A percentile compares a stretch with the other conserved stretches of the same genome.
These are phyloP conservation scores for Meira miltonrushii DNA, from an alignment of 1,284 basidiomycete genomes.

Conservation along the genomic window DNA sequence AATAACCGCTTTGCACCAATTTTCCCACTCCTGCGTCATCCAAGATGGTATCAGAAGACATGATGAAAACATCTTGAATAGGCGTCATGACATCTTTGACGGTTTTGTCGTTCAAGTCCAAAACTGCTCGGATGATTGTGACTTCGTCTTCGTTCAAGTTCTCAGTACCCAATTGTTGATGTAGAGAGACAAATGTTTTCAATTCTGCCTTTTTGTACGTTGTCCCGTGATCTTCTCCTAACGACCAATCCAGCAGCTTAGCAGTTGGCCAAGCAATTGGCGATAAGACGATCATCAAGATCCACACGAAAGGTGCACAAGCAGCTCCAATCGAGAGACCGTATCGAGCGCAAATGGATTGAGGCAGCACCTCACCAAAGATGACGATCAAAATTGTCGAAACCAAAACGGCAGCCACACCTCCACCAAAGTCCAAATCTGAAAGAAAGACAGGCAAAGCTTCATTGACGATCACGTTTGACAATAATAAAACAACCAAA, in stretches of 20 bases:
- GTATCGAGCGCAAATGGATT: conserved; percentile 73
- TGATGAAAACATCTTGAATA: conserved; percentile 68
- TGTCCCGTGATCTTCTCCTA: conserved; percentile 56
- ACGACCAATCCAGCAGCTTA: conserved; percentile 53
- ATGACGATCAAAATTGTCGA: conserved; percentile 55
- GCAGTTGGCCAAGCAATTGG: conserved; percentile 55
- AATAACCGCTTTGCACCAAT: conserved; percentile 66
- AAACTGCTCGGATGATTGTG: conserved; percentile 59
- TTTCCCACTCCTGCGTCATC: conserved; percentile 71
- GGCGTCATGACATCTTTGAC: conserved; percentile 64
- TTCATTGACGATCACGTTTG: conserved; percentile 70
- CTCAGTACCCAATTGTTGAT: conserved; percentile 76
- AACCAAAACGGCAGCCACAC: conserved; percentile 43
- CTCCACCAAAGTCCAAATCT: conserved; percentile 31
- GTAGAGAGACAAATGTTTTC: conserved; percentile 73
- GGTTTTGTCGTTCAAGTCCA: conserved; percentile 58
- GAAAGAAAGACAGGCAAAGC: conserved; percentile 54
- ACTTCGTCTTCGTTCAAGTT: conserved; percentile 74
- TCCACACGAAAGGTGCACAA: conserved; percentile 66
- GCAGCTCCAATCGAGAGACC: conserved; percentile 86
- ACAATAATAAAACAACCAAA: conserved; percentile 71
- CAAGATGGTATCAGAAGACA: conserved; percentile 71
- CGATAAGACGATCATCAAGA: conserved; percentile 54
- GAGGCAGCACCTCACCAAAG: conserved; percentile 54
- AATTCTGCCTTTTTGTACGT: conserved; percentile 60